phyloP scores from a whole-genome alignment of 495 filamentous ascomycete genomes.

The Aspergillus hancockii region DNA sequence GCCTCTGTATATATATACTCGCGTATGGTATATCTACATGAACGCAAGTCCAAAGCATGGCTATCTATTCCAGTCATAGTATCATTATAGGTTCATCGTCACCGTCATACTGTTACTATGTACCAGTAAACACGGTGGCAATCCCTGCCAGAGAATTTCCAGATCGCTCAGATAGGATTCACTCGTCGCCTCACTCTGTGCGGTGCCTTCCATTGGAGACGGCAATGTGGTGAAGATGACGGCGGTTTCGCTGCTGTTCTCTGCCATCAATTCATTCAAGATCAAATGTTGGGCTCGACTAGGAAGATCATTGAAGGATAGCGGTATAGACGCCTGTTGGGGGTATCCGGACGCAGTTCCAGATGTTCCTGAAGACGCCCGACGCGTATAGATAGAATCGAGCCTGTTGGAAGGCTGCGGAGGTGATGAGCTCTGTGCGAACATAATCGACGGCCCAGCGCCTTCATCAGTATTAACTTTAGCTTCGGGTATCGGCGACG shows the following conservation, averaged over 20 bases:
- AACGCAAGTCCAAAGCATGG: conserved; percentile 6
- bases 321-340: conserved; percentile 56
- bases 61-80: conserved; percentile 7
- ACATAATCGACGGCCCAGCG: conserved; percentile 76
- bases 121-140: conserved; percentile 74
- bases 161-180: conserved; percentile 73
- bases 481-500: conserved; percentile 72
- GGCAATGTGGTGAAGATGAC: conserved; percentile 84
- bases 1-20: not conserved
- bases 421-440: conserved; percentile 55
- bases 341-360: conserved; percentile 50
- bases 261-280: conserved; percentile 77
- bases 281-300: conserved; percentile 83
- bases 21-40: not conserved
- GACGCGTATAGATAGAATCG: conserved; percentile 58
- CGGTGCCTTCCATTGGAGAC: conserved; percentile 73
- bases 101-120: conserved; percentile 91
- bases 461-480: conserved; percentile 64
- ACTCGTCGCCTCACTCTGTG: conserved; percentile 66
- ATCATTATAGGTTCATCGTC: conserved; percentile 70
- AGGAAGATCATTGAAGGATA: conserved; percentile 85
- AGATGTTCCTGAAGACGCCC: conserved; percentile 27
- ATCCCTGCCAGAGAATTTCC: conserved; percentile 68
- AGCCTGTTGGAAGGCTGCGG: conserved; percentile 30
- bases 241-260: conserved; percentile 69